A percentile compares a stretch with the other conserved stretches of the same genome.
Evolutionary conservation across 164 flowering plant genomes (phyloP).

Genomic region (Warburgia ugandensis): DNA sequence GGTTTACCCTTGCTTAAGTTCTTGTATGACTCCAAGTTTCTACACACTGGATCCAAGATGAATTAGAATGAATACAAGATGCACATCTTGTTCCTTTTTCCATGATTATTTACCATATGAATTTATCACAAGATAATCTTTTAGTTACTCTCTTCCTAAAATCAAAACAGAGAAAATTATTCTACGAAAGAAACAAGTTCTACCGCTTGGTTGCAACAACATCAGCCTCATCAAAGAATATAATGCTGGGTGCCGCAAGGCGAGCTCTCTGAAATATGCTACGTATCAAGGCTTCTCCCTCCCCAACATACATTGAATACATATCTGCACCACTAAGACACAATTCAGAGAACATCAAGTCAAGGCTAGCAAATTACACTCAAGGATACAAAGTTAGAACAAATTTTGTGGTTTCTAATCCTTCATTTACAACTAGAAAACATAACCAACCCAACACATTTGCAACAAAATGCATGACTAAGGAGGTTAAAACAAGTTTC

Average conservation of each 20-base stretch:
- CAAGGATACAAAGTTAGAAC: too few species aligned
- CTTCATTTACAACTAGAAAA: too few species aligned
- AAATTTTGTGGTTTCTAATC: too few species aligned
- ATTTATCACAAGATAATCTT: too few species aligned
- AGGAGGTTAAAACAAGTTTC: too few species aligned
- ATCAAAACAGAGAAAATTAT: neutral
- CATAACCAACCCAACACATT: too few species aligned
- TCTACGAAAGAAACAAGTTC: neutral
- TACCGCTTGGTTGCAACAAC: slow-evolving; percentile 76
- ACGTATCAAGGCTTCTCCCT: slow-evolving; percentile 90
- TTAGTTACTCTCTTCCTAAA: neutral
- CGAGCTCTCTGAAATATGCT: slow-evolving; percentile 85
- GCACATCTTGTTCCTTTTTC: neutral
- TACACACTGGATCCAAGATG: too few species aligned
- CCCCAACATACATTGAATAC: slow-evolving; percentile 97
- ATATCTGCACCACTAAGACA: slow-evolving; percentile 85
- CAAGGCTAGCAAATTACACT: too few species aligned
- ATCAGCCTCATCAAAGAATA: slow-evolving; percentile 95
- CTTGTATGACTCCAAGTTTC: too few species aligned
- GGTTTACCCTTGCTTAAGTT: too few species aligned
- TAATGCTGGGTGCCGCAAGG: slow-evolving; percentile 91
- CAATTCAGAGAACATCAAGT: neutral
- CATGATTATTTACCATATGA: neutral
- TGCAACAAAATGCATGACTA: too few species aligned
- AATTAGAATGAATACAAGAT: neutral